Base-by-base conservation (phyloP, 2,329 filamentous ascomycete species). In the Alternaria longipes region DNA sequence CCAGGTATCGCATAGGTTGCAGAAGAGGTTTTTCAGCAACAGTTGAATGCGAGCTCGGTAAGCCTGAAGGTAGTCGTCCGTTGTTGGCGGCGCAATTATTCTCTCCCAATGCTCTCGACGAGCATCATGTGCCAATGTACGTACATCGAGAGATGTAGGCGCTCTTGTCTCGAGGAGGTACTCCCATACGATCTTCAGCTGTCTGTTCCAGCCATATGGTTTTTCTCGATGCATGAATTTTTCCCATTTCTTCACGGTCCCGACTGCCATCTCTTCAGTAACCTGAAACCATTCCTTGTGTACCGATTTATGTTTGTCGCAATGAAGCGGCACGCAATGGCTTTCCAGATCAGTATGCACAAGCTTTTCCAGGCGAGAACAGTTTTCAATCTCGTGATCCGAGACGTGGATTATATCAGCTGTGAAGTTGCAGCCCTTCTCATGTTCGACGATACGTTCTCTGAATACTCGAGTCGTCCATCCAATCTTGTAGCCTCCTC, bases 211-310 rank as follows among this genome's bases (percentile, higher is more conserved):
- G n/a, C 46, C 24, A 45, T 69, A 68, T 14, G 67, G 67, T 32
- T 52, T 47, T 22, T 60, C 42, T 7, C 24, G n/a, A 2, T 46
- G 34, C 55, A 68, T 58, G 22, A 69, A 69, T 4, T 12, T 9
- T 9, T 45, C 57, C 65, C 65, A 69, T 28, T 56, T 60, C 41
- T 63, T n/a, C 4, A 58, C 59, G 6, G 62, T 65, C 16, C 42
- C 3, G 9, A 52, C 28, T 9, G 59, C 65, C 36, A 60, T 36
- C 5, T 55, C 50, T 38, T 54, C 30, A 9, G 18, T 47, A 6
- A 63, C 57, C 1, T 34, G 18, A 38, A 65, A 68, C 56, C 57
- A 68, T 46, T 69, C 67, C 9, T 28, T 20, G 45, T 69, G 67
- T 20, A 7, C 56, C 20, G 40, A 42, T 20, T 42, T 42, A 16